phyloP scores from a whole-genome alignment of 2,329 filamentous ascomycete species.

The Exophiala sp. region DNA sequence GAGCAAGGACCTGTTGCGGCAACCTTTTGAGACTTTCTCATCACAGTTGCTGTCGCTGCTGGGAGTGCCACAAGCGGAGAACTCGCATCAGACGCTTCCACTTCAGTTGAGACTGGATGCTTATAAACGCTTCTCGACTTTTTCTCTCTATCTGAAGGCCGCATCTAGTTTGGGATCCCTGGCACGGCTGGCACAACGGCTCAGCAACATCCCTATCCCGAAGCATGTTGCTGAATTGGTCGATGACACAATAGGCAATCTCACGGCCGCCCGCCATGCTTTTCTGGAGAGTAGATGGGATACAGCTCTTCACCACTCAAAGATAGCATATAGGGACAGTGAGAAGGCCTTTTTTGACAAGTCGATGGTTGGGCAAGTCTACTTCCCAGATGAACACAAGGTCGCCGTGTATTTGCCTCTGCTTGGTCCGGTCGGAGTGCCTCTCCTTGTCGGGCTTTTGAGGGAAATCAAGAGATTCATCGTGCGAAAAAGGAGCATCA shows the following conservation, averaged over 20 bases:
- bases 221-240: slow-evolving; percentile 80
- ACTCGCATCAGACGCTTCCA: slow-evolving; percentile 43
- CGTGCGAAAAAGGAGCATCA: not conserved
- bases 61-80: slow-evolving; percentile 57
- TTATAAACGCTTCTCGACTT: slow-evolving; percentile 75
- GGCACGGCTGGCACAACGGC: slow-evolving; percentile 72
- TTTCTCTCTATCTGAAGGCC: slow-evolving; percentile 77
- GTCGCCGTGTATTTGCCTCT: slow-evolving; percentile 91
- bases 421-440: slow-evolving; percentile 83
- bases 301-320: slow-evolving; percentile 68
- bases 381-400: slow-evolving; percentile 98
- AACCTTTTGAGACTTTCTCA: slow-evolving; percentile 82
- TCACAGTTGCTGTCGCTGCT: slow-evolving; percentile 83
- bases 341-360: slow-evolving; percentile 97
- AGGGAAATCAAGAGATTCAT: slow-evolving; percentile 65
- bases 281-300: slow-evolving; percentile 58
- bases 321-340: slow-evolving; percentile 78
- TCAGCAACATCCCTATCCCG: slow-evolving; percentile 88
- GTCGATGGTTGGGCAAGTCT: slow-evolving; percentile 97
- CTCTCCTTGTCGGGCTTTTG: slow-evolving; percentile 72
- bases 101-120: slow-evolving; percentile 79
- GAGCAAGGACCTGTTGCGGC: slow-evolving; percentile 60
- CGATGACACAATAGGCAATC: slow-evolving; percentile 67
- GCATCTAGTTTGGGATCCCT: slow-evolving; percentile 92
- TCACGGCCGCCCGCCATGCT: slow-evolving; percentile 62